Percentiles rank a stretch among this genome's conserved stretches.
These are phyloP conservation scores for Petunia axillaris DNA, from an alignment of 257 asterid genomes.

Conservation along the genomic window DNA sequence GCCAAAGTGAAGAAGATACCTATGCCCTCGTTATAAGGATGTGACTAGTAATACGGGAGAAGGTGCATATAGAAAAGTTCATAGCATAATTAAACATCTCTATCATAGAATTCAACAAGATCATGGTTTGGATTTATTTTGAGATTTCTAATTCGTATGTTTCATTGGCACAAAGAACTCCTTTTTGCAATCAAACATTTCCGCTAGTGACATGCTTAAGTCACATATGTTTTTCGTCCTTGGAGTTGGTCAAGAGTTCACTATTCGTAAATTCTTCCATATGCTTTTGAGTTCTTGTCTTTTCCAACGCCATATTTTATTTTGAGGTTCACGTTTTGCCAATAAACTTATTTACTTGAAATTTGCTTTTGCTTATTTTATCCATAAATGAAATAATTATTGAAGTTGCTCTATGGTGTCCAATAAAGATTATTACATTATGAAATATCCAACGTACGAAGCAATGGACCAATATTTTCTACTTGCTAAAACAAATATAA, in stretches of 20 bases:
- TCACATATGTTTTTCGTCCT: no score
- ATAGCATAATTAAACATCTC: neutral
- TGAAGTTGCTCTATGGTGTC: neutral
- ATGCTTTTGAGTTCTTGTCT: neutral
- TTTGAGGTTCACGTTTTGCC: neutral
- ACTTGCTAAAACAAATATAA: no score
- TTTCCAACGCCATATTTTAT: neutral
- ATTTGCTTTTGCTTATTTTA: neutral
- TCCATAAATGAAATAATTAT: neutral
- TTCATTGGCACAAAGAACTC: neutral
- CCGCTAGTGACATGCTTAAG: neutral
- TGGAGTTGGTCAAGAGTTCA: no score
- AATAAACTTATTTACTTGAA: neutral
- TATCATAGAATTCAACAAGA: neutral
- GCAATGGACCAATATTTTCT: no score
- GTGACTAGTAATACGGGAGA: neutral
- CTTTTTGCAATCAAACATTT: neutral
- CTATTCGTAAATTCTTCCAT: no score
- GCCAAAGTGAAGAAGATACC: neutral
- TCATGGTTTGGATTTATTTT: neutral
- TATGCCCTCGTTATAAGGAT: neutral
- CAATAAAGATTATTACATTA: neutral
- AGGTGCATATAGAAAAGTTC: neutral
- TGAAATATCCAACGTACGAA: neutral
- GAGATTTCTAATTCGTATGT: no score